phyloP scores from a whole-genome alignment of 2,329 filamentous ascomycete species.

The Pseudocercospora fuligena region DNA sequence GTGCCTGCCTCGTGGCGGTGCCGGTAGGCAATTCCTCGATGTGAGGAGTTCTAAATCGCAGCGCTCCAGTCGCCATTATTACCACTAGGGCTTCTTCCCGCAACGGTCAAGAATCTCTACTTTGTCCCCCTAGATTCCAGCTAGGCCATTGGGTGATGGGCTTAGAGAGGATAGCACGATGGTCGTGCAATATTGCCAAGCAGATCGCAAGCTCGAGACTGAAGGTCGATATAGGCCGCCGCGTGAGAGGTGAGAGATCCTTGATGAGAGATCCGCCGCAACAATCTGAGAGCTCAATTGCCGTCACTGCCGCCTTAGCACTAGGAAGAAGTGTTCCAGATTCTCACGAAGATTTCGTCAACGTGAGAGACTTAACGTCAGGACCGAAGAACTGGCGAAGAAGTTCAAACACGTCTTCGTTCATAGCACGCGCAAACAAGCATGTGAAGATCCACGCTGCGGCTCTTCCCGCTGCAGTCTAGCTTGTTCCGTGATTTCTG shows the following conservation, averaged over 20 bases:
- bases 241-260: too few relatives aligned
- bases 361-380: conserved; percentile 4
- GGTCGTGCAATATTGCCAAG: background rate
- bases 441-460: conserved; percentile 13
- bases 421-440: conserved; percentile 11
- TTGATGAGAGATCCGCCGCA: background rate
- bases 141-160: background rate
- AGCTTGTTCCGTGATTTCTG: conserved; percentile 1
- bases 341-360: background rate
- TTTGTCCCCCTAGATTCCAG: background rate
- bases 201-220: background rate
- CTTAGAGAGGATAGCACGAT: too few relatives aligned
- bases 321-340: background rate
- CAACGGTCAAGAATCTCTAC: background rate
- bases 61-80: conserved; percentile 24
- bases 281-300: background rate
- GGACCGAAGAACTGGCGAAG: conserved; percentile 10
- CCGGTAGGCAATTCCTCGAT: conserved; percentile 76
- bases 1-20: conserved; percentile 68
- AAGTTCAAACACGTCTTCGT: conserved; percentile 8
- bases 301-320: background rate
- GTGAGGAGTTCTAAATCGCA: conserved; percentile 61
- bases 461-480: background rate
- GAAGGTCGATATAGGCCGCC: background rate
- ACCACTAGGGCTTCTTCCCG: background rate